Percentiles rank a stretch among this genome's conserved stretches.
Evolutionary conservation across 495 filamentous ascomycete species (phyloP).

Genomic region (Neurospora sp.): DNA sequence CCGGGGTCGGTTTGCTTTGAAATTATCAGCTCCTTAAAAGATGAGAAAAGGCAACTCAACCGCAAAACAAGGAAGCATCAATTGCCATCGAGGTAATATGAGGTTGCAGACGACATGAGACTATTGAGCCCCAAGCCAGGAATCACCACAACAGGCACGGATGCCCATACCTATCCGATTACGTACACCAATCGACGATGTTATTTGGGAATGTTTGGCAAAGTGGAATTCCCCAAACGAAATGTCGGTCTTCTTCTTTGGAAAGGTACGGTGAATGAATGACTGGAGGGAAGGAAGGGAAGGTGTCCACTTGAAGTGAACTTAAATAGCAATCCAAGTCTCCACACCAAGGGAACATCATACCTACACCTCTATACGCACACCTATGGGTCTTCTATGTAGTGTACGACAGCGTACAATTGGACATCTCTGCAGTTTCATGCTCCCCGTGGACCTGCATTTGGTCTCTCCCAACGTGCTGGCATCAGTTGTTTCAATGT

Average conservation of each 20-base stretch:
- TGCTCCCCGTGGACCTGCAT: background rate
- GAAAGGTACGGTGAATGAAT: background rate
- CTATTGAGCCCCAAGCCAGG: background rate
- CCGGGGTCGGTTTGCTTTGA: too few species aligned
- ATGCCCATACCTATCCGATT: background rate
- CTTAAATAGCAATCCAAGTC: background rate
- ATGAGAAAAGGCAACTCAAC: background rate
- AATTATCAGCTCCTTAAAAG: background rate
- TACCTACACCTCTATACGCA: background rate
- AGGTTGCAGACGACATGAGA: background rate
- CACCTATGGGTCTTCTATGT: background rate
- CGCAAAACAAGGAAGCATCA: background rate
- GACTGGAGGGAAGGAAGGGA: background rate
- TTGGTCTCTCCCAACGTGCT: background rate
- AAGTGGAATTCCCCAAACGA: background rate
- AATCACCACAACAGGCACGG: background rate
- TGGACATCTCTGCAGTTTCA: background rate
- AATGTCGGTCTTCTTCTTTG: background rate
- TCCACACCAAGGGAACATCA: background rate
- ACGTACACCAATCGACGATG: background rate
- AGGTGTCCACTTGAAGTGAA: background rate
- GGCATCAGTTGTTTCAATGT: background rate
- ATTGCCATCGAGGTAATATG: background rate
- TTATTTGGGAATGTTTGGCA: background rate
- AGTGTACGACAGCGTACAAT: background rate